Evolutionary conservation across 106 monocot species (phyloP), one percentile per base, ranked within the genome.

Genomic region (Dendrobium catenatum): DNA sequence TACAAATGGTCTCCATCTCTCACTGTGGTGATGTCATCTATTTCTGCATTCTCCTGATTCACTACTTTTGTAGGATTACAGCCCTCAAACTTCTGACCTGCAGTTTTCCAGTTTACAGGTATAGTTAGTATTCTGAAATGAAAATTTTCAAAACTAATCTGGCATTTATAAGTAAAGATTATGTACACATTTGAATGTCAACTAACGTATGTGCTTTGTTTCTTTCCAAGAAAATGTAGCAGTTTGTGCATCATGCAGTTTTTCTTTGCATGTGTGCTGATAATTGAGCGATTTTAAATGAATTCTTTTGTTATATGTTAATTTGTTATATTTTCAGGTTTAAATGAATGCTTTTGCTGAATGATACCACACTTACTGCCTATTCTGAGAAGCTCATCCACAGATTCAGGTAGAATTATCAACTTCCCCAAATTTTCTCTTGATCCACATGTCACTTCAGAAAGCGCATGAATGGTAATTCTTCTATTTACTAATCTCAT

Each of bases 1-100:
- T 55, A 79, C 58, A 79, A 79, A 61, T 79, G 79, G 79, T 79
- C 79, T 55, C 79, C 79, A 42, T 79, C 79, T 59, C 40, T 16
- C 8, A 79, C 79, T 37, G 31, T 40, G 6, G 17, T 42, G 9
- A 79, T 79, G 41, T 79, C 79, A 41, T 79, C 79, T 79, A 61
- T 59, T 79, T 79, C 79, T 17, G 79, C 58, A 56, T 42, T 40
- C 55, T 59, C 33, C 6, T 42, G 59, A 59, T 61, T 79, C 31
- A 79, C 40, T 55, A 79, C 31, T 61, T 79, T 79, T 16, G 18
- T 58, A 79, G 61, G 79, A 58, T 58, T 26, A 61, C 31, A 22
- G 17, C 79, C 56, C 40, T 40, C 79, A 61, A 79, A 79, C 79
- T 79, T 79, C 79, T 61, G 9, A 61, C 41, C 79, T 79, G 79